Evolutionary conservation across 176 grass and related monocot genomes (phyloP), one percentile per base, ranked within the genome.

Genomic region (Microstegium vimineum): DNA sequence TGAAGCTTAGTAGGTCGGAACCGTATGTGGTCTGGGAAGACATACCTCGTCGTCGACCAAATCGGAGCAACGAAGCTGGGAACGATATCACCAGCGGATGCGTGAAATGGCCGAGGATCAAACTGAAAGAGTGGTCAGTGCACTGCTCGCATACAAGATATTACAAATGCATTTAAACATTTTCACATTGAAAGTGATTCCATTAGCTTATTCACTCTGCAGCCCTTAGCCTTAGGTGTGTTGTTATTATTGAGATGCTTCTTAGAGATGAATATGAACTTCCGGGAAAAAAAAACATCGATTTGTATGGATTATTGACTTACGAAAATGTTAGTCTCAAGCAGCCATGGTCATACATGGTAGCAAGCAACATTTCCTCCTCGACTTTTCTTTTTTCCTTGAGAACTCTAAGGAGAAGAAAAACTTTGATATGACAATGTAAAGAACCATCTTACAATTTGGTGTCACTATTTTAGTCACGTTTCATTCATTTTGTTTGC

Each of bases 81-180:
- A 37, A 20, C 89, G 34, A 4, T 92, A 84, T 79, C 71, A 87
- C 85, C 83, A 81, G 26, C 77, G 85, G 71, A 84, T 88, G 68
- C 80, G 36, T 0, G 76, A 89, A 18, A 90, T 52, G 34, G 28
- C 22, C 20, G 85, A 90, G 75, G 90, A 95, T 80, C 85, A 86
- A 71, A 88, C 78, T 81, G 85, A 88, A 72, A 90, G 93, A 92
- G 88, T 92, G 90, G 93, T 92, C 51, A 76, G 93, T 92, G 54
- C 75, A 35, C 43, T 86, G 23, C 34, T 64, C 65, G 46, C 35
- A 32, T 38, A 27, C 33, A 75, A 10, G 14, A 51, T 13, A 61
- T 31, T 41, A 40, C 14, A 8, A 51, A 56, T 82, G 1, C 12
- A 30, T 62, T 51, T 49, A 1, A 8, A 20, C 18, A 40, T 71